Conservation (phyloP, 2,329 filamentous ascomycete species). For the Chaetomiaceae sp. region DNA sequence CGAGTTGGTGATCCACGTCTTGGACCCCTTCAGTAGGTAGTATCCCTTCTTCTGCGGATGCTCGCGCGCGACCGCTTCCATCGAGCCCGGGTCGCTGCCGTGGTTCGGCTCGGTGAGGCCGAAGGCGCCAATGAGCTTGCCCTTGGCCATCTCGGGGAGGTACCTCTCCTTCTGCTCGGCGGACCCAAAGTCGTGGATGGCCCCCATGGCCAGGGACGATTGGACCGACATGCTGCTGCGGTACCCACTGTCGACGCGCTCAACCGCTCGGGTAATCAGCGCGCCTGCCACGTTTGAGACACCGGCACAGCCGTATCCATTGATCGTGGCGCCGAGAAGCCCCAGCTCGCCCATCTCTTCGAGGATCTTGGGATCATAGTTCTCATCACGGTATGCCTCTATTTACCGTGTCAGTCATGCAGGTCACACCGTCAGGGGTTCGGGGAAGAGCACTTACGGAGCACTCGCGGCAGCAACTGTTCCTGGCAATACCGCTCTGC, state of each 20-base stretch:
- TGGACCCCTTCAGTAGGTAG: slow-evolving; percentile 67
- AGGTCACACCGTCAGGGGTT: not conserved
- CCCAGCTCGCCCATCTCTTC: slow-evolving; percentile 84
- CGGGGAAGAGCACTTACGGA: slow-evolving; percentile 52
- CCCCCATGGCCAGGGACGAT: slow-evolving; percentile 79
- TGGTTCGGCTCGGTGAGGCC: slow-evolving; percentile 86
- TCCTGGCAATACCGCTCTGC: slow-evolving; percentile 95
- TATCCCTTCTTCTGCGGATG: slow-evolving; percentile 76
- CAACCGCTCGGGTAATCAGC: slow-evolving; percentile 79
- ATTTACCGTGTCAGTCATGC: not conserved
- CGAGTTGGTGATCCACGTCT: slow-evolving; percentile 91
- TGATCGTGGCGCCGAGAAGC: slow-evolving; percentile 72
- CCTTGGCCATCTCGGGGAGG: slow-evolving; percentile 70
- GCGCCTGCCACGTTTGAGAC: slow-evolving; percentile 76
- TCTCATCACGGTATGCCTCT: slow-evolving; percentile 63
- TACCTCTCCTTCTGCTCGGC: slow-evolving; percentile 76
- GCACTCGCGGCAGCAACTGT: slow-evolving; percentile 73
- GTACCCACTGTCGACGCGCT: slow-evolving; percentile 82
- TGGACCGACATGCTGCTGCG: slow-evolving; percentile 85
- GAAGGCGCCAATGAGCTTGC: slow-evolving; percentile 73
- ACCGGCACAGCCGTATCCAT: slow-evolving; percentile 79
- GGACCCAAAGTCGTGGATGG: slow-evolving; percentile 76
- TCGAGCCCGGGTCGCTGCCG: slow-evolving; percentile 77
- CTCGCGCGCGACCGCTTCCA: slow-evolving; percentile 74
- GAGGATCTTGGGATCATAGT: slow-evolving; percentile 75